Conservation (phyloP, 1,139 yeast species). For the Groenewaldozyma auringiensis region DNA sequence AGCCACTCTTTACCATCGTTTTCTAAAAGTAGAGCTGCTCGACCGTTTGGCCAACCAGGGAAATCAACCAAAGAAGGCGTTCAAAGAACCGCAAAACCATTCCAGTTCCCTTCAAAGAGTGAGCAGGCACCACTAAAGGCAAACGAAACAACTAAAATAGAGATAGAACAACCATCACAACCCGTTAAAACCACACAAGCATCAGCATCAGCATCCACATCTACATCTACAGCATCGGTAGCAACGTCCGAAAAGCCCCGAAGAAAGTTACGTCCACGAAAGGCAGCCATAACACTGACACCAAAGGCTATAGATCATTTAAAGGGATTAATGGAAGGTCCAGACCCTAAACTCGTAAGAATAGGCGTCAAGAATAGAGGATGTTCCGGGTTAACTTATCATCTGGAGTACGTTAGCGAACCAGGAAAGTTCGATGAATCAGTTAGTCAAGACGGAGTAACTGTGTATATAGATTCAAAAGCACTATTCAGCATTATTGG, state of each 20-base stretch:
- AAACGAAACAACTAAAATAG: not conserved
- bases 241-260: slow-evolving; percentile 28
- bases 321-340: slow-evolving; percentile 58
- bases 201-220: slow-evolving; percentile 3
- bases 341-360: slow-evolving; percentile 80
- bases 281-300: slow-evolving; percentile 77
- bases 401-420: slow-evolving; percentile 77
- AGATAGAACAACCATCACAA: not conserved
- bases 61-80: not conserved
- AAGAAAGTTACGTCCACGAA: slow-evolving; percentile 72
- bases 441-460: slow-evolving; percentile 82
- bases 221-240: slow-evolving; percentile 8
- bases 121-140: no score
- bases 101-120: not conserved
- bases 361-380: slow-evolving; percentile 95
- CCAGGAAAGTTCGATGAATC: slow-evolving; percentile 93
- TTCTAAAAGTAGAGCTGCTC: not conserved
- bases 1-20: slow-evolving; percentile 1
- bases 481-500: slow-evolving; percentile 94
- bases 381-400: slow-evolving; percentile 89
- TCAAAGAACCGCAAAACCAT: not conserved
- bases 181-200: slow-evolving; percentile 1
- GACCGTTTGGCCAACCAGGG: slow-evolving; percentile 1
- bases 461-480: slow-evolving; percentile 87
- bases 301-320: slow-evolving; percentile 69